Conservation (phyloP, 257 asterid genomes). For the Ocimum tenuiflorum region DNA sequence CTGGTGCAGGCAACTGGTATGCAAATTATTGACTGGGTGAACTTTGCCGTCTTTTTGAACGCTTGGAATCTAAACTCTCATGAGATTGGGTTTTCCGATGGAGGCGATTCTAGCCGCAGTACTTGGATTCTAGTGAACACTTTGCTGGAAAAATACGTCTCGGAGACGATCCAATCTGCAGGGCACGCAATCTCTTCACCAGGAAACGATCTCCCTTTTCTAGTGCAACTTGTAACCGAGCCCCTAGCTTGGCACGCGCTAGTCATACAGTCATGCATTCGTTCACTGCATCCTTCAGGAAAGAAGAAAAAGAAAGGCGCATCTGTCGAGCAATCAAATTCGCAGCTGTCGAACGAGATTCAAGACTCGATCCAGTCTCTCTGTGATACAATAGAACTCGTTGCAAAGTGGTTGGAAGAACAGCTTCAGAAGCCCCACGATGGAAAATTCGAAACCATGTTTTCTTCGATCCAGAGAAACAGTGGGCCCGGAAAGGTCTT, state of each 20-base stretch:
- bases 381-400: slow-evolving; percentile 44
- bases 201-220: slow-evolving; percentile 48
- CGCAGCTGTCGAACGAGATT: slow-evolving; percentile 38
- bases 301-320: slow-evolving; percentile 91
- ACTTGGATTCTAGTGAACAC: slow-evolving; percentile 68
- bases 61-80: slow-evolving; percentile 74
- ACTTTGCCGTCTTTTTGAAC: slow-evolving; percentile 67
- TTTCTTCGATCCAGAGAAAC: slow-evolving; percentile 44
- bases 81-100: slow-evolving; percentile 35
- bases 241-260: slow-evolving; percentile 87
- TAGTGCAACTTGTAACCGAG: slow-evolving; percentile 77
- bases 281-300: slow-evolving; percentile 60
- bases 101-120: neutral
- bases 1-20: slow-evolving; percentile 46
- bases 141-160: slow-evolving; percentile 44
- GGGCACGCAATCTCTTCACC: slow-evolving; percentile 58
- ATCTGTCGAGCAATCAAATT: slow-evolving; percentile 41
- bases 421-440: slow-evolving; percentile 46
- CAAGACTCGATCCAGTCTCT: slow-evolving; percentile 54
- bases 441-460: slow-evolving; percentile 36
- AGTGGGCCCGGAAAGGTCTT: slow-evolving; percentile 65
- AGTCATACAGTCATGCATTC: slow-evolving; percentile 60
- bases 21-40: slow-evolving; percentile 67
- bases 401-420: slow-evolving; percentile 53
- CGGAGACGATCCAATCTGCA: slow-evolving; percentile 43